Evolutionary conservation across 768 basidiomycete species (phyloP).

Genomic region (Lactarius indigo): DNA sequence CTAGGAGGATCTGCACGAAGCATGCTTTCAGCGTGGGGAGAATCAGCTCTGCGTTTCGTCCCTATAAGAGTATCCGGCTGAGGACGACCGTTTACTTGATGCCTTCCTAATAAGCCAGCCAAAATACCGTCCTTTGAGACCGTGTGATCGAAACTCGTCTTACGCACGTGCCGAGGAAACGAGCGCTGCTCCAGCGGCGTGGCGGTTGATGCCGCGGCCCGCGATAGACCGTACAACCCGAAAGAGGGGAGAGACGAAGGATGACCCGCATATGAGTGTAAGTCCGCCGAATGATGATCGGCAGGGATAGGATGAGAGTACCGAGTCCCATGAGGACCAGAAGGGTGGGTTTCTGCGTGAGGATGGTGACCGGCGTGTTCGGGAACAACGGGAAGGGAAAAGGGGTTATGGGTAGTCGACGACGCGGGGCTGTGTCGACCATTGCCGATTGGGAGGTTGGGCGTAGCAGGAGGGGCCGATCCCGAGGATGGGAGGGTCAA

Average conservation of each 20-base stretch:
- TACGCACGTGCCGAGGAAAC: constrained; percentile 84
- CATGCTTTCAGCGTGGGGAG: constrained; percentile 77
- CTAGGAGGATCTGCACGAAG: constrained; percentile 72
- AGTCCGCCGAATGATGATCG: constrained; percentile 8
- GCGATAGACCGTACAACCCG: constrained; percentile 58
- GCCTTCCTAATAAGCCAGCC: constrained; percentile 57
- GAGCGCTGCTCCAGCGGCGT: constrained; percentile 42
- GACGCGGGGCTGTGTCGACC: constrained; percentile 35
- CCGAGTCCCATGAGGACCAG: constrained; percentile 9
- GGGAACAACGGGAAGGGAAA: constrained; percentile 22
- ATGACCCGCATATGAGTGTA: constrained; percentile 30
- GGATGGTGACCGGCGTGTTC: constrained; percentile 17
- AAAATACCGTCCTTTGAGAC: constrained; percentile 65
- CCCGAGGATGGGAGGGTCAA: constrained; percentile 25
- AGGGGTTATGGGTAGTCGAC: constrained; percentile 20
- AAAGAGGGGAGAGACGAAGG: constrained; percentile 74
- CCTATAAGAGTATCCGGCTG: constrained; percentile 60
- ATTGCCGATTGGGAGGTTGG: constrained; percentile 31
- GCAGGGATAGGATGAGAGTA: constrained; percentile 18
- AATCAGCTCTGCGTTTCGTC: constrained; percentile 76
- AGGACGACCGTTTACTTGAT: constrained; percentile 79
- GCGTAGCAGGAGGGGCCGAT: constrained; percentile 26
- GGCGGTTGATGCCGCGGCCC: constrained; percentile 33
- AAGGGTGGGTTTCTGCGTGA: constrained; percentile 2
- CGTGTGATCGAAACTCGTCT: constrained; percentile 95